A percentile compares a stretch with the other conserved stretches of the same genome.
Evolutionary conservation across 2,329 filamentous ascomycete species (phyloP).

Genomic region (Lecanoromycetidae sp.): DNA sequence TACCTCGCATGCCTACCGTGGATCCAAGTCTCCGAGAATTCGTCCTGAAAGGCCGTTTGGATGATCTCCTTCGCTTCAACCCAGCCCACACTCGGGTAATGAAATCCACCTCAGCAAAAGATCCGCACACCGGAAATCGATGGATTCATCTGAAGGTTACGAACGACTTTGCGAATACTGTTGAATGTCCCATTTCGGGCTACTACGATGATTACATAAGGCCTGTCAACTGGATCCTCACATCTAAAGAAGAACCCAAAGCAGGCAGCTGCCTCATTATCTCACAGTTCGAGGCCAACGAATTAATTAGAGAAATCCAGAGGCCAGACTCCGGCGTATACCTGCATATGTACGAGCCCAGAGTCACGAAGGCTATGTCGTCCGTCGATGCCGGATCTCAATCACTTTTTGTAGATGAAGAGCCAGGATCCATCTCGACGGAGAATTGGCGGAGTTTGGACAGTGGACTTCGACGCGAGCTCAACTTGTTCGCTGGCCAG

Average conservation of each 20-base stretch:
- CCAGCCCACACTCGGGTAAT: slow-evolving; percentile 40
- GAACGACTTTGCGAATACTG: slow-evolving; percentile 32
- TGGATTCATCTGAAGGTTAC: slow-evolving; percentile 35
- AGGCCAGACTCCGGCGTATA: slow-evolving; percentile 30
- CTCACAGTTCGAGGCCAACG: slow-evolving; percentile 49
- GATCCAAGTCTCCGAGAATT: slow-evolving; percentile 35
- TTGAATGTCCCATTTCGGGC: background rate
- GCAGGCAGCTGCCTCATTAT: slow-evolving; percentile 39
- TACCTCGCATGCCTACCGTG: slow-evolving; percentile 32
- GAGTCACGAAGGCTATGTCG: slow-evolving; percentile 28
- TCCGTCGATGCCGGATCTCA: slow-evolving; percentile 40
- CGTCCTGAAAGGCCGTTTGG: slow-evolving; percentile 27
- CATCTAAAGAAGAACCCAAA: slow-evolving; percentile 18
- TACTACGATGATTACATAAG: slow-evolving; percentile 39
- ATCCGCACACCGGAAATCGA: slow-evolving; percentile 27
- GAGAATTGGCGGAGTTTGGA: slow-evolving; percentile 26
- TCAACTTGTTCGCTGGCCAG: slow-evolving; percentile 58
- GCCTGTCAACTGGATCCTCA: slow-evolving; percentile 44
- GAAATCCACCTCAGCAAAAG: slow-evolving; percentile 28
- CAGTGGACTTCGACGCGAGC: slow-evolving; percentile 21
- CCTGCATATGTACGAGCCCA: slow-evolving; percentile 44
- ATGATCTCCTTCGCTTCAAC: slow-evolving; percentile 26
- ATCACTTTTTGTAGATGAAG: too few relatives aligned
- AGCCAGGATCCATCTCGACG: slow-evolving; percentile 27
- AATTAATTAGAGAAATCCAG: slow-evolving; percentile 33